phyloP scores from a whole-genome alignment of 768 basidiomycete species.

The Leucocoprinus leucothites region DNA sequence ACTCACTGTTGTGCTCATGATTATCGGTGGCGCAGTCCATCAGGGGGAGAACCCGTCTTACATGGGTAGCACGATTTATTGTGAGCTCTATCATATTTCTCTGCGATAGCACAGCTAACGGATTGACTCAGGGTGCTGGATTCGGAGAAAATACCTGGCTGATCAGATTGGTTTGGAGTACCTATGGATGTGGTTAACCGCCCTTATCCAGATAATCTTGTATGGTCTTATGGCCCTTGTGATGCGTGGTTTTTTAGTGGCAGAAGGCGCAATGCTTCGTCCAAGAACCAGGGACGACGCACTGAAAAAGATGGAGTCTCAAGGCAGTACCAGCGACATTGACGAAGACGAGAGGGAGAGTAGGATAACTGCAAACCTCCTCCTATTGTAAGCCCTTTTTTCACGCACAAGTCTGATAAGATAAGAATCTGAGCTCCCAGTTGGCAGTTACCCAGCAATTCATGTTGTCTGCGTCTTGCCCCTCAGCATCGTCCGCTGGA shows the following conservation, averaged over 20 bases:
- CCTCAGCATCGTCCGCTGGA: slow-evolving; percentile 19
- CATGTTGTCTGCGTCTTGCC: slow-evolving; percentile 30
- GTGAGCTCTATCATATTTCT: too few species aligned
- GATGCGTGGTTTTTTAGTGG: slow-evolving; percentile 27
- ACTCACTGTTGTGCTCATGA: too few species aligned
- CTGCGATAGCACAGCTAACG: background rate
- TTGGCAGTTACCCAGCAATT: slow-evolving; percentile 35
- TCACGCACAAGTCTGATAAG: too few species aligned
- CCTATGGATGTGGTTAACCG: slow-evolving; percentile 43
- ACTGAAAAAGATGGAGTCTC: background rate
- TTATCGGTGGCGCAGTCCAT: too few species aligned
- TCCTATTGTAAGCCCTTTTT: slow-evolving; percentile 34
- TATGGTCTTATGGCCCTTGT: slow-evolving; percentile 38
- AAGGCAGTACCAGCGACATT: background rate
- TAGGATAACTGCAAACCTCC: slow-evolving; percentile 27
- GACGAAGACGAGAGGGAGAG: slow-evolving; percentile 16
- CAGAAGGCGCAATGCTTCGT: slow-evolving; percentile 20
- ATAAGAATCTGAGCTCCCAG: too few species aligned
- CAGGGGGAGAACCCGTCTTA: too few species aligned
- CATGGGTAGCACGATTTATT: too few species aligned
- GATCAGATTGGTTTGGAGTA: slow-evolving; percentile 41
- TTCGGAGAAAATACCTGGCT: slow-evolving; percentile 23
- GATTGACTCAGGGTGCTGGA: slow-evolving; percentile 41
- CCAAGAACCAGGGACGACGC: too few species aligned
- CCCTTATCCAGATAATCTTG: slow-evolving; percentile 31